Evolutionary conservation across 148 eudicot species (phyloP).

Genomic region (Camellia japonica): DNA sequence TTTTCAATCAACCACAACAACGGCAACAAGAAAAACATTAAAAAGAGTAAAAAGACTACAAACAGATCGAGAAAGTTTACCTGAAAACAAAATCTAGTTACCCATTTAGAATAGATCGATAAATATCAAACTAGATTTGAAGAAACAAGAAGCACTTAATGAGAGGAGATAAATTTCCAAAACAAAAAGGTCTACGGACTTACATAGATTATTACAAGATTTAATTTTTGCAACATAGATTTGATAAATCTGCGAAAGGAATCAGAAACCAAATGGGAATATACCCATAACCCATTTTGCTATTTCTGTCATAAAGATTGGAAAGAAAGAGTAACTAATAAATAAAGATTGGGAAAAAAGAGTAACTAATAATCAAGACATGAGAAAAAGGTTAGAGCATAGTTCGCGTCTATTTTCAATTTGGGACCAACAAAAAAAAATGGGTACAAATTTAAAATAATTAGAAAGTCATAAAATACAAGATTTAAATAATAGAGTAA

Average conservation of each 20-base stretch:
- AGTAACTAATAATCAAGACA: not conserved
- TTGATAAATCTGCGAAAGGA: not conserved
- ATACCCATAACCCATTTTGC: not conserved
- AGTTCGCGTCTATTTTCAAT: not conserved
- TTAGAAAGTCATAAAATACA: too few species aligned
- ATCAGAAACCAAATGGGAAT: conserved; percentile 1
- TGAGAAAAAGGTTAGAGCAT: not conserved
- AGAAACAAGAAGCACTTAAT: not conserved
- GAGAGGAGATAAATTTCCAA: not conserved
- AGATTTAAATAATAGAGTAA: too few species aligned
- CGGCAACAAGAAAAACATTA: not conserved
- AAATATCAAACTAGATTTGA: not conserved
- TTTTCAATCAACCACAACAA: not conserved
- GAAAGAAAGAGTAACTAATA: not conserved
- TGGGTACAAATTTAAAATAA: too few species aligned
- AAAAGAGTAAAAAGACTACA: not conserved
- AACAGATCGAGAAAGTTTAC: not conserved
- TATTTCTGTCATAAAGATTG: not conserved
- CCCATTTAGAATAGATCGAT: conserved; percentile 6
- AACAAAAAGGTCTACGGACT: not conserved
- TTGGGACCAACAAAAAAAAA: not conserved
- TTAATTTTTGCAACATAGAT: conserved; percentile 3
- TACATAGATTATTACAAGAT: not conserved
- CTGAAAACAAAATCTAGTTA: not conserved
- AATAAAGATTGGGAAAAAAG: not conserved